These are phyloP conservation scores for Primulina huaijiensis DNA, from an alignment of 257 asterid genomes.

Conservation along the genomic window DNA sequence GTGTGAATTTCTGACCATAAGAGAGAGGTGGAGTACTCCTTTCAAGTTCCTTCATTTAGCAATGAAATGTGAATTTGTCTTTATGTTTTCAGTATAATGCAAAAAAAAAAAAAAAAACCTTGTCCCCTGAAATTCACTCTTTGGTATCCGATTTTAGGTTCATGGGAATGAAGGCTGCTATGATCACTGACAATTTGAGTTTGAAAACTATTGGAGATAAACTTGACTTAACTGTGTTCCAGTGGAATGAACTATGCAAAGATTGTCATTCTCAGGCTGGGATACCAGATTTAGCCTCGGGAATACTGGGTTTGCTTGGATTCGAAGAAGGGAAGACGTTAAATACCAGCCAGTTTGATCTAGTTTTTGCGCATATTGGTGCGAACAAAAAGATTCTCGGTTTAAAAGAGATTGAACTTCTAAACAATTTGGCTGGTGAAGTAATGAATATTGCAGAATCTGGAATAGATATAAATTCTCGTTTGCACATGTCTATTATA, in stretches of 20 bases:
- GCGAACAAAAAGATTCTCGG: conserved; percentile 40
- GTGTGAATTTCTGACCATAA: conserved; percentile 36
- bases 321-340: conserved; percentile 58
- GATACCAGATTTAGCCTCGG: conserved; percentile 35
- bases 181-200: conserved; percentile 43
- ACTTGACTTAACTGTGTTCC: conserved; percentile 51
- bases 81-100: not conserved
- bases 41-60: not conserved
- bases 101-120: not conserved
- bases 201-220: conserved; percentile 50
- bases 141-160: conserved; percentile 48
- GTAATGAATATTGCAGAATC: conserved; percentile 37
- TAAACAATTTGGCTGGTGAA: conserved; percentile 58
- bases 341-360: conserved; percentile 54
- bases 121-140: not conserved
- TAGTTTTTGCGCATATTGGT: conserved; percentile 60
- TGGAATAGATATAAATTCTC: conserved; percentile 49
- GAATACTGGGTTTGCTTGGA: conserved; percentile 64
- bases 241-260: conserved; percentile 36
- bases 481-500: conserved; percentile 67
- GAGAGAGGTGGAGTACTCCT: conserved; percentile 51
- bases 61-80: conserved; percentile 5
- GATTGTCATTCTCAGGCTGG: conserved; percentile 23
- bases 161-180: conserved; percentile 85
- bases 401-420: conserved; percentile 38